Evolutionary conservation across 257 asterid genomes (phyloP), one percentile per base, ranked within the genome.

Genomic region (Penstemon eatonii): DNA sequence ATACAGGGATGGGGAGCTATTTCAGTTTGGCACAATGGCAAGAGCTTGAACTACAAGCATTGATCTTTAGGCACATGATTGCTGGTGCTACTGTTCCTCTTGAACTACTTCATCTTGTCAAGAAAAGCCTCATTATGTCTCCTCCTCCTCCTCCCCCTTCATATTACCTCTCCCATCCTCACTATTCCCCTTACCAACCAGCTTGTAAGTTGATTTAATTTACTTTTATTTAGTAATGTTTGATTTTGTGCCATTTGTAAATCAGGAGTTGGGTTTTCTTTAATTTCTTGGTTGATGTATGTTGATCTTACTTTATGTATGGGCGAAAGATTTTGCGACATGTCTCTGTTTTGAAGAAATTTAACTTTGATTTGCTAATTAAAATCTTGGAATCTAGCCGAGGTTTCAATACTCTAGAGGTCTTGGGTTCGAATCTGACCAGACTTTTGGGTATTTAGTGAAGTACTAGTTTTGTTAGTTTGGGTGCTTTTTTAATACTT

Each of bases 1-100:
- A 25, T 25, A 25, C 69, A 87, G 96, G 85, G 58, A 85, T 85
- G 83, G 96, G 85, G 19, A 81, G 90, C 79, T 85, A 80, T 70
- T 90, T 92, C 83, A 92, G 95, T 84, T 72, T 76, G 83, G 77
- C 80, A 0, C 98, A 92, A 65, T 90, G 98, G 98, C 96, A 92
- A 77, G 98, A 92, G 57, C 93, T 92, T 60, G 95, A 92, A 70
- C 80, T 92, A 5, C 97, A 92, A 79, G 95, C 95, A 33, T 69
- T 88, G 86, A 92, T 92, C 56, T 90, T 70, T 76, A 80, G 97
- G 65, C 94, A 92, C 57, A 86, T 92, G 89, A 73, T 81, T 8
- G 85, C 86, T 68, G 98, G 97, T 18, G 90, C 90, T 25, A 73
- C 87, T 73, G 84, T 92, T 67, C 97, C 98, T 11, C 71, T 76